Evolutionary conservation across 2,329 filamentous ascomycete species (phyloP), one percentile per base, ranked within the genome.

Genomic region (Metarhizium robertsii): DNA sequence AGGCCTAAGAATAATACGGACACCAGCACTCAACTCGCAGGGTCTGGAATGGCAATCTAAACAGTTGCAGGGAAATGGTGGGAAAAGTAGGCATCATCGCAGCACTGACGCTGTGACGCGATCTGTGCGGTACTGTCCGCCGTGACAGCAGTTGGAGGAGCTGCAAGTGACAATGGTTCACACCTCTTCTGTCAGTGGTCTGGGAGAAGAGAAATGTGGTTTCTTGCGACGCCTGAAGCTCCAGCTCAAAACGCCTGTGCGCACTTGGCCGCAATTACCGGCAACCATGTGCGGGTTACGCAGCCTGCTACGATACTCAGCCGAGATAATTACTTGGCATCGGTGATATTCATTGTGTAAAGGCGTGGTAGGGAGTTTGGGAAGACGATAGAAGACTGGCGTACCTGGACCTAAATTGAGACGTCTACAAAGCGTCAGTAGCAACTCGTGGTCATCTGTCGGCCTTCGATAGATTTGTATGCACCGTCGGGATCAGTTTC

Each of bases 11-110:
- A 68, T 64, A 60, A 68, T 64, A 59, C 67, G 62, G 61, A 68
- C 64, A 47, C 53, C 40, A 38, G n/a, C 50, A 36, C 53, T 46
- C 54, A 52, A 54, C 30, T 54, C 25, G 43, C 51, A n/a, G 42
- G 40, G 47, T 67, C 71, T 54, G 73, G 73, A 57, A 73, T 72
- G 52, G 73, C 72, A 55, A 70, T 71, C 56, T 55, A 34, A 55
- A 75, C 73, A 66, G 62, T 63, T 13, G 32, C 7, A 29, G 13
- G 45, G 30, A 11, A 11, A 45, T 20, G 4, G 18, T 8, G 16
- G n/a, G 18, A 4, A 20, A 20, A 45, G n/a, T 10, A 45, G n/a
- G 42, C 10, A 20, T 40, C 38, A 6, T 40, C 11, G 13, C 8
- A 5, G 38, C 14, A 14, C 5, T 11, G 38, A 5, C 5, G 14